Percentiles rank a stretch among this genome's conserved stretches.
Conservation (phyloP, 2,329 filamentous ascomycete species). For the Neonectria magnoliae region DNA sequence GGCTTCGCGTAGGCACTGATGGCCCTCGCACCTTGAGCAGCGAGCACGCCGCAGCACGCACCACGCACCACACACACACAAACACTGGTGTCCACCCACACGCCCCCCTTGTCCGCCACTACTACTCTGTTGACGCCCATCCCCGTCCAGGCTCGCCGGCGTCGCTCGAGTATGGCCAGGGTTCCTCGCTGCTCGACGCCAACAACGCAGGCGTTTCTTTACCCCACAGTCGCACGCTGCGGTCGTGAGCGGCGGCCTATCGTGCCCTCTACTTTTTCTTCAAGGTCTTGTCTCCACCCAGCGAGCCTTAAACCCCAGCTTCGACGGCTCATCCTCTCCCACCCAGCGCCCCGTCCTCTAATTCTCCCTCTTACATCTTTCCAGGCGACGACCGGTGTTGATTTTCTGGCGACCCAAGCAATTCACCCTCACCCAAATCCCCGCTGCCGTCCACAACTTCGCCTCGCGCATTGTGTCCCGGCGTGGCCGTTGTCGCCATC, state of each 20-base stretch:
- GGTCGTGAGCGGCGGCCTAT: constrained; percentile 38
- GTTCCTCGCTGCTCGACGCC: constrained; percentile 25
- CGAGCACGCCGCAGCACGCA: constrained; percentile 1
- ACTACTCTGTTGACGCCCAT: constrained; percentile 12
- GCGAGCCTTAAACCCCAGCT: constrained; percentile 42
- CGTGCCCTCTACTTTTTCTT: constrained; percentile 38
- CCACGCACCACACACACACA: constrained; percentile 11
- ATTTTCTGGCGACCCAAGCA: constrained; percentile 15
- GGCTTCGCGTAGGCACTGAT: not conserved
- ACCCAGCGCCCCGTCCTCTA: constrained; percentile 30
- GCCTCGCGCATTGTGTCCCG: constrained; percentile 11
- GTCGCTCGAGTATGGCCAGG: constrained; percentile 11
- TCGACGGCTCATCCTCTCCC: constrained; percentile 38
- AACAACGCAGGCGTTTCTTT: constrained; percentile 34
- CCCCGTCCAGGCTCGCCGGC: constrained; percentile 10
- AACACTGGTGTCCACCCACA: constrained; percentile 5
- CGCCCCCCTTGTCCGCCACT: constrained; percentile 12
- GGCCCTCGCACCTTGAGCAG: constrained; percentile 5
- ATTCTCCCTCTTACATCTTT: constrained; percentile 36
- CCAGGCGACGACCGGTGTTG: not conserved
- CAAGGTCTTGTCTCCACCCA: constrained; percentile 33
- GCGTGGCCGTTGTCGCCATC: constrained; percentile 5
- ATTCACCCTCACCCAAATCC: constrained; percentile 17
- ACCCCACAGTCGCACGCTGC: constrained; percentile 42
- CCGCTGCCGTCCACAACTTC: constrained; percentile 11